Evolutionary conservation across 805 yeast genomes (phyloP).

Genomic region (Torulaspora gathmanii): DNA sequence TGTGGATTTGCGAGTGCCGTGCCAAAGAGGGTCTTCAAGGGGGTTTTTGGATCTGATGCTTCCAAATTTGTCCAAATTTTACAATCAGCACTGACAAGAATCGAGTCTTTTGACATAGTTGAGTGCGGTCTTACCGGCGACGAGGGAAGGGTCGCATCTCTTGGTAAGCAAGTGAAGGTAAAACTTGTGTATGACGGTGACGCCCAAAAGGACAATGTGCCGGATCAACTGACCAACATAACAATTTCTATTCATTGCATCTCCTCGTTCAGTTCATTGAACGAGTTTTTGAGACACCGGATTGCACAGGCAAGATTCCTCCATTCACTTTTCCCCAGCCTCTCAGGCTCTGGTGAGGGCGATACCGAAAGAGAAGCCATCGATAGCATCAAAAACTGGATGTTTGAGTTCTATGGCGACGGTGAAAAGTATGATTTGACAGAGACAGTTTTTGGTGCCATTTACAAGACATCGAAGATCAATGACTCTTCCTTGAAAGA

Average conservation of each 20-base stretch:
- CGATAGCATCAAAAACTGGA: conserved; percentile 29
- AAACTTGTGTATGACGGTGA: conserved; percentile 44
- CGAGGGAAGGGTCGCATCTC: conserved; percentile 48
- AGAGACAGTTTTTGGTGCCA: conserved; percentile 73
- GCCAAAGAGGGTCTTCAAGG: conserved; percentile 44
- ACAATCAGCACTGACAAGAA: conserved; percentile 68
- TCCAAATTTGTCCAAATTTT: conserved; percentile 50
- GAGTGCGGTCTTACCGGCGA: conserved; percentile 39
- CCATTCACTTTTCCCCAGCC: conserved; percentile 21
- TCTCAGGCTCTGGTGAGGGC: conserved; percentile 6
- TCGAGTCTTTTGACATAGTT: conserved; percentile 65
- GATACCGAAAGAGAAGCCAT: conserved; percentile 11
- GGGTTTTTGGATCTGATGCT: conserved; percentile 36
- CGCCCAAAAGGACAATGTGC: conserved; percentile 24
- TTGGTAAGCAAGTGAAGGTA: conserved; percentile 68
- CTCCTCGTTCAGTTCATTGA: conserved; percentile 45
- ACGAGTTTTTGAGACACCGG: conserved; percentile 42
- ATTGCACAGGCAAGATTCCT: conserved; percentile 29
- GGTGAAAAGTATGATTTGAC: conserved; percentile 57
- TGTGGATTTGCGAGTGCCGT: conserved; percentile 31
- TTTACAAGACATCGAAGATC: conserved; percentile 45
- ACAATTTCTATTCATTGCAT: conserved; percentile 48
- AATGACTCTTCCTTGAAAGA: conserved; percentile 40
- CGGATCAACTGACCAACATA: conserved; percentile 27
- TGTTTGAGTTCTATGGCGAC: conserved; percentile 53